Evolutionary conservation across 2,329 filamentous ascomycete genomes (phyloP), one percentile per base, ranked within the genome.

Genomic region (Colletotrichum sp.): DNA sequence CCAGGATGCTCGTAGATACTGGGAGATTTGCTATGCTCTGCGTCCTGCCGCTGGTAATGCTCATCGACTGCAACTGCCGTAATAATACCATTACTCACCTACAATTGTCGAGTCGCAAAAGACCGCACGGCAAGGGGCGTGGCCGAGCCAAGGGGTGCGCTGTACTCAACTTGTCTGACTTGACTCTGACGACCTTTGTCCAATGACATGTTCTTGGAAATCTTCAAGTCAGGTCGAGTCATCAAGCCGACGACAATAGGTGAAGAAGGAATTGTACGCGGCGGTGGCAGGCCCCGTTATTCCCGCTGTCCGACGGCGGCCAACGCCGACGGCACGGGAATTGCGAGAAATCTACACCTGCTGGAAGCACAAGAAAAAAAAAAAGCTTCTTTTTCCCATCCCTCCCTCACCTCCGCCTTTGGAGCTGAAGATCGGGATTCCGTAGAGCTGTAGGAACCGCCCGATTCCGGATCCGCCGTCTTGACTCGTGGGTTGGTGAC

Each of bases 401-500:
- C 55, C 57, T 28, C 25, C 32, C 27, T 30, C 68, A 36, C 13
- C 36, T 68, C 65, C 64, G 48, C 72, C 63, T 55, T 30, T 59
- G 64, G 69, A 61, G 57, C 57, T 72, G 44, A 60, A 48, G 64
- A 76, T 76, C 64, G 34, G 64, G 25, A 39, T 68, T 28, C 64
- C 57, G 65, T 68, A 19, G 25, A 36, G 32, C 60, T 60, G 48
- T 60, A 59, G 65, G 39, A 39, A 52, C 25, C 66, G 57, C 74
- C 55, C 61, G 74, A 39, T 74, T 55, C 71, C 74, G 74, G 71
- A 75, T 76, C 60, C 74, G 74, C 74, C 67, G 16, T 60, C 74
- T 76, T 71, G 74, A 75, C 71, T 76, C 74, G 61, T 44, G 66
- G 32, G 28, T 59, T 48, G 64, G 69, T 55, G 60, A 63, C 19